Conservation (phyloP, 257 asterid genomes). For the Scutellaria barbata region DNA sequence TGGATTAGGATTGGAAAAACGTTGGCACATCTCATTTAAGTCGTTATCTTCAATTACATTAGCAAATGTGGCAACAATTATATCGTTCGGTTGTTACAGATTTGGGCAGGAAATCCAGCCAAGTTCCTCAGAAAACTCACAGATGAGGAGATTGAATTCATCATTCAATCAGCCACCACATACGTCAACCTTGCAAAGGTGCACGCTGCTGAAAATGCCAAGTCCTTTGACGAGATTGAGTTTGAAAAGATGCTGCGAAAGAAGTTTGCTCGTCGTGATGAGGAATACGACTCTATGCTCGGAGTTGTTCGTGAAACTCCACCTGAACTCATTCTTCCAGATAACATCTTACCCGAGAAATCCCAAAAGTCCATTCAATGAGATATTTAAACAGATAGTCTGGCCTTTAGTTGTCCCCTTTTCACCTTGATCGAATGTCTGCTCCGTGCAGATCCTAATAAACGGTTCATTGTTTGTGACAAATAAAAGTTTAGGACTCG, state of each 20-base stretch:
- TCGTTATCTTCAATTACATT: background rate
- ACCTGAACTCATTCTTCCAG: slow-evolving; percentile 79
- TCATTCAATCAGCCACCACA: slow-evolving; percentile 69
- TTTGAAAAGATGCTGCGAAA: slow-evolving; percentile 75
- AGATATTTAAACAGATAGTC: too few relatives aligned
- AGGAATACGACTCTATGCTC: slow-evolving; percentile 82
- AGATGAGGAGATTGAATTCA: slow-evolving; percentile 75
- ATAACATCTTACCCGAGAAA: slow-evolving; percentile 69
- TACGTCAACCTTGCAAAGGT: slow-evolving; percentile 79
- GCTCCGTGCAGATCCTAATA: slow-evolving; percentile 23
- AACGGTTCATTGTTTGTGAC: slow-evolving; percentile 29
- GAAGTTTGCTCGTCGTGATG: slow-evolving; percentile 72
- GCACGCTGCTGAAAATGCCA: slow-evolving; percentile 85
- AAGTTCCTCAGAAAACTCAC: slow-evolving; percentile 84
- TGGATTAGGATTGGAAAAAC: too few relatives aligned
- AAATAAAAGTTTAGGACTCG: slow-evolving; percentile 39
- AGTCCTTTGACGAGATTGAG: slow-evolving; percentile 77
- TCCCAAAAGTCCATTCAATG: slow-evolving; percentile 56
- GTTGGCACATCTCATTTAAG: too few relatives aligned
- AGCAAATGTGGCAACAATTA: background rate
- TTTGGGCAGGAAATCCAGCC: slow-evolving; percentile 95
- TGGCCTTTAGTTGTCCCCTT: slow-evolving; percentile 28
- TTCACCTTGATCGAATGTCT: slow-evolving; percentile 20
- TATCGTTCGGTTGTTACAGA: slow-evolving; percentile 43
- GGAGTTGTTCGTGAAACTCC: slow-evolving; percentile 85